These are phyloP conservation scores for Ophioceras dolichostomum DNA, from an alignment of 2,329 filamentous ascomycete genomes.

Conservation along the genomic window DNA sequence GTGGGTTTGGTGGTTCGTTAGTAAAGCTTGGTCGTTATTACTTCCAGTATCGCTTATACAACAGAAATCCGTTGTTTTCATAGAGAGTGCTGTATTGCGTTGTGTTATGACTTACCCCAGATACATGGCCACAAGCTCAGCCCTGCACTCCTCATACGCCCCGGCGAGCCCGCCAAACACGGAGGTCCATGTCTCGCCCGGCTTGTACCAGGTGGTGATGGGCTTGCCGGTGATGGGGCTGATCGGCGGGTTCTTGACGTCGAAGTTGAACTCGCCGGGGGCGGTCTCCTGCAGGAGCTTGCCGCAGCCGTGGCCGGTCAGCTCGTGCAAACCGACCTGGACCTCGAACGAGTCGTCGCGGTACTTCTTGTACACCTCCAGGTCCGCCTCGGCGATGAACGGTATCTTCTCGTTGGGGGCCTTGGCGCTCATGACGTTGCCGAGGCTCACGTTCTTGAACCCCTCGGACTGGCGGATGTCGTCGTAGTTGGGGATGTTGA, in stretches of 20 bases:
- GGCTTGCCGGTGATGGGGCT: slow-evolving; percentile 70
- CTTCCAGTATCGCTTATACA: too few species aligned
- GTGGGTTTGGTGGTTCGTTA: too few species aligned
- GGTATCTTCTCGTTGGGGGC: slow-evolving; percentile 86
- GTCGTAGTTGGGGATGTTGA: slow-evolving; percentile 62
- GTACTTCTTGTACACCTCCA: slow-evolving; percentile 68
- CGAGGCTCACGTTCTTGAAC: slow-evolving; percentile 89
- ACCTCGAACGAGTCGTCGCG: slow-evolving; percentile 87
- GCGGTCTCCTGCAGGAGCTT: slow-evolving; percentile 87
- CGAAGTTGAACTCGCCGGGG: slow-evolving; percentile 78
- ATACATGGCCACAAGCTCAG: slow-evolving; percentile 88
- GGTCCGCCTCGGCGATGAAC: slow-evolving; percentile 71
- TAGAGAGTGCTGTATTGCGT: neutral
- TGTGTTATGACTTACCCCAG: slow-evolving; percentile 36
- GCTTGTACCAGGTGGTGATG: slow-evolving; percentile 81
- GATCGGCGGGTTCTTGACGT: slow-evolving; percentile 65
- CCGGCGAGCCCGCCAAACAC: slow-evolving; percentile 83
- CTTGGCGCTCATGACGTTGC: slow-evolving; percentile 86
- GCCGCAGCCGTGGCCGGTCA: slow-evolving; percentile 77
- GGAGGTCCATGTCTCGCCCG: slow-evolving; percentile 86
- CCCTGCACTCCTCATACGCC: slow-evolving; percentile 87
- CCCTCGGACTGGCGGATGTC: slow-evolving; percentile 71
- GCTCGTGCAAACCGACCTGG: slow-evolving; percentile 88
- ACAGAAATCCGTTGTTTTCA: too few species aligned
- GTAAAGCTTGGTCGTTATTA: too few species aligned